phyloP scores from a whole-genome alignment of 1,139 yeast species.

The Sugiyamaella castrensis region DNA sequence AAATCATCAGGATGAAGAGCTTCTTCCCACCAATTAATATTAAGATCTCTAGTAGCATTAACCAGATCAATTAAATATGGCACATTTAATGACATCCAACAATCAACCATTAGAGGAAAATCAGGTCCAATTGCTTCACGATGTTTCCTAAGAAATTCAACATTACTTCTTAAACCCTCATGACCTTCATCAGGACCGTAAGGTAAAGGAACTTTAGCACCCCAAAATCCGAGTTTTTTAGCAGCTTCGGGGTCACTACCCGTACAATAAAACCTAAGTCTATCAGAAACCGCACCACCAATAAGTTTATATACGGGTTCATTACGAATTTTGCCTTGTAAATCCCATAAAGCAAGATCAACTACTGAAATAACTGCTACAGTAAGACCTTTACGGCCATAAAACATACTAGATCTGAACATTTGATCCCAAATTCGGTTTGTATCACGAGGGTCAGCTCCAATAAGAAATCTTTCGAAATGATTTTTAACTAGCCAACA shows the following conservation, averaged over 20 bases:
- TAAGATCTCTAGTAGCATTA: conserved; percentile 43
- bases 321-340: conserved; percentile 46
- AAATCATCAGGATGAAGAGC: conserved; percentile 50
- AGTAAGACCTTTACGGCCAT: conserved; percentile 50
- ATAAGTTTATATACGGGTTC: conserved; percentile 52
- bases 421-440: conserved; percentile 48
- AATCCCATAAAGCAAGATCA: conserved; percentile 50
- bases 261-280: conserved; percentile 47
- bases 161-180: conserved; percentile 45
- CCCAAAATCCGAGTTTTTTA: conserved; percentile 49
- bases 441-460: conserved; percentile 47
- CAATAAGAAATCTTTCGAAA: conserved; percentile 45
- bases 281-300: conserved; percentile 49
- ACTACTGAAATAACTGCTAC: conserved; percentile 48
- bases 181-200: conserved; percentile 51
- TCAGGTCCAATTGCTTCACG: conserved; percentile 48
- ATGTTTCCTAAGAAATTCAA: conserved; percentile 45
- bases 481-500: conserved; percentile 49
- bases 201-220: conserved; percentile 51
- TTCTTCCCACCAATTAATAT: conserved; percentile 53
- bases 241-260: conserved; percentile 49
- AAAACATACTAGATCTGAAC: conserved; percentile 50
- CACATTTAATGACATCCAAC: conserved; percentile 50
- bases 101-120: conserved; percentile 51
- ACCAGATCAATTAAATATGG: conserved; percentile 48